Evolutionary conservation across 1,284 basidiomycete genomes (phyloP).

Genomic region (Malassezia vespertilionis): DNA sequence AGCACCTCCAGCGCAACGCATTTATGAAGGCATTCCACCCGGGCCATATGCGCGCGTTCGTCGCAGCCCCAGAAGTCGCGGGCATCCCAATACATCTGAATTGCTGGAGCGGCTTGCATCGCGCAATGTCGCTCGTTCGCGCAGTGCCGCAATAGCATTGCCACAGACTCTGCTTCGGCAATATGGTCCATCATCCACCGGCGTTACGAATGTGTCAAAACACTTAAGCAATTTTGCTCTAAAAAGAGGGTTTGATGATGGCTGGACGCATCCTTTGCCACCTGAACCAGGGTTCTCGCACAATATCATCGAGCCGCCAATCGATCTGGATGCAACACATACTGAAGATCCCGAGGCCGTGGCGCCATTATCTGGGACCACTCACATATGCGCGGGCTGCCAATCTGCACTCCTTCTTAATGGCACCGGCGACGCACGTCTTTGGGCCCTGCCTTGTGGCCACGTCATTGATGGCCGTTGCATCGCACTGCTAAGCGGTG

Average conservation of each 20-base stretch:
- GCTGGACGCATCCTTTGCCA: conserved; percentile 28
- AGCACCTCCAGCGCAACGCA: conserved; percentile 10
- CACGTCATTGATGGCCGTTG: conserved; percentile 40
- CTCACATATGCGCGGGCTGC: conserved; percentile 36
- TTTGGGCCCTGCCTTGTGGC: conserved; percentile 38
- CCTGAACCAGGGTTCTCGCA: conserved; percentile 22
- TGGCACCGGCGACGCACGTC: conserved; percentile 23
- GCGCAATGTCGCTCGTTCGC: conserved; percentile 11
- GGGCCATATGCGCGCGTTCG: conserved; percentile 13
- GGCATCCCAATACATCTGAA: too few relatives aligned
- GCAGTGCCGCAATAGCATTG: not conserved
- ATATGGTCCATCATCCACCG: not conserved
- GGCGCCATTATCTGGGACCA: conserved; percentile 33
- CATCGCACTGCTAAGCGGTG: conserved; percentile 25
- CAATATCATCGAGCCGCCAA: conserved; percentile 33
- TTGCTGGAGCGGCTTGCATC: conserved; percentile 15
- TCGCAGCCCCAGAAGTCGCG: not conserved
- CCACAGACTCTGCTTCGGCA: conserved; percentile 13
- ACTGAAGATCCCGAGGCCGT: conserved; percentile 30
- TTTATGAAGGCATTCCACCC: conserved; percentile 19
- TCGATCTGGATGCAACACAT: conserved; percentile 34
- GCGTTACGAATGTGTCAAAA: not conserved
- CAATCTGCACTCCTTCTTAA: conserved; percentile 28
- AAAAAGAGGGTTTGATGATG: conserved; percentile 19
- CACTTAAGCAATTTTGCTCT: not conserved